Evolutionary conservation across 805 yeast genomes (phyloP), one percentile per base, ranked within the genome.

Genomic region (Starmerella stellata): DNA sequence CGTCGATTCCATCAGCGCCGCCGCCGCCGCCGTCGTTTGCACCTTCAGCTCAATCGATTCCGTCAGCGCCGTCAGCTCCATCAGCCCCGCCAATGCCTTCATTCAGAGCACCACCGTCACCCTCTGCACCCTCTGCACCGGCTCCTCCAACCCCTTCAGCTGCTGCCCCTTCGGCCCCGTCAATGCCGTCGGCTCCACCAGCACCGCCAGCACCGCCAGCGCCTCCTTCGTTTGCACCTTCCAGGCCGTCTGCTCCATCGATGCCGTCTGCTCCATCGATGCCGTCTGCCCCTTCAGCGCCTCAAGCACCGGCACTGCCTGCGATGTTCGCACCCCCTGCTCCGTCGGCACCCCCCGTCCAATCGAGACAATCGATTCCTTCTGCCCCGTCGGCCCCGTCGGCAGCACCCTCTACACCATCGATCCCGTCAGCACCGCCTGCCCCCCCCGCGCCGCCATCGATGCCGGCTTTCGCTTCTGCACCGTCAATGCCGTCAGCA

Each of bases 341-440:
- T 15, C 41, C 50, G 25, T 30, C 30, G 5, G 17, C 29, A n/a
- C 23, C 35, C 3, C 25, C 35, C 4, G 16, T 25, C n/a, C 17
- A 21, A 13, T 17, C 18, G 16, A 27, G 29, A 15, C n/a, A 17
- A 4, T 5, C 27, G 14, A 8, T 18, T 5, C 30, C 37, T 16
- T 5, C 16, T 14, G 13, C 39, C 7, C 13, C 16, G 14, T 14
- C 35, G 21, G 17, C n/a, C 21, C 21, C 38, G 4, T 54, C 57
- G 20, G 41, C 55, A 15, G 50, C 54, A 28, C 55, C 60, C n/a
- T 54, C 62, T 15, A 45, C 58, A 4, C 43, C 54, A 8, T 51
- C 56, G 17, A 38, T 50, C 2, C 33, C 52, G 16, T 37, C 37
- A 25, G 35, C 45, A 35, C 43, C 37, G 19, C 39, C 42, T 18